These are phyloP conservation scores for Cicer yamashitae DNA, from an alignment of 306 rosid genomes.

Conservation along the genomic window DNA sequence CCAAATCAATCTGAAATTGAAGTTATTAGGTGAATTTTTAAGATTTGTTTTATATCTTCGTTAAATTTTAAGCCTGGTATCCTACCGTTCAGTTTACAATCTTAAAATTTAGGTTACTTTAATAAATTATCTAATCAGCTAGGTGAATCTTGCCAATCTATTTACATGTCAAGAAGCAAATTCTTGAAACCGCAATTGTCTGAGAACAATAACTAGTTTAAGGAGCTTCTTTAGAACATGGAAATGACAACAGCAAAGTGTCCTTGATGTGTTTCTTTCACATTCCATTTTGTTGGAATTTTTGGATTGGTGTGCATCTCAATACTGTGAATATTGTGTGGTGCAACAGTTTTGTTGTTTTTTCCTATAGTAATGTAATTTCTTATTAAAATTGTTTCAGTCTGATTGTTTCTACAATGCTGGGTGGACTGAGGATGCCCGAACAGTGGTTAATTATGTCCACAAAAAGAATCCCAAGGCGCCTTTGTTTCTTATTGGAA, in stretches of 20 bases:
- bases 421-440: constrained; percentile 97
- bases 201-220: constrained; percentile 23
- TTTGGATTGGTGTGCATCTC: constrained; percentile 33
- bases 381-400: constrained; percentile 60
- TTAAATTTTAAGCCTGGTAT: constrained; percentile 19
- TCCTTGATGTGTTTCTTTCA: background rate
- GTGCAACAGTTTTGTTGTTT: constrained; percentile 37
- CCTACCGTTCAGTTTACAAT: constrained; percentile 16
- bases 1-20: background rate
- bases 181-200: background rate
- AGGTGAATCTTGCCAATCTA: background rate
- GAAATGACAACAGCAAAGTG: constrained; percentile 20
- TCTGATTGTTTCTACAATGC: constrained; percentile 97
- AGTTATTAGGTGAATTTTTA: constrained; percentile 14
- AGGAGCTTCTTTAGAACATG: constrained; percentile 10
- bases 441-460: constrained; percentile 67
- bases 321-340: constrained; percentile 25
- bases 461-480: constrained; percentile 71
- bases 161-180: constrained; percentile 26
- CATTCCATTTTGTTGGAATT: constrained; percentile 16
- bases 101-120: constrained; percentile 9
- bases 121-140: background rate
- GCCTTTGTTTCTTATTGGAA: constrained; percentile 85
- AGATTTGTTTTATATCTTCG: constrained; percentile 24
- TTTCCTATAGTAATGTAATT: constrained; percentile 27